phyloP scores from a whole-genome alignment of 192 early-diverging fungal species.

The Backusella morwellensis region DNA sequence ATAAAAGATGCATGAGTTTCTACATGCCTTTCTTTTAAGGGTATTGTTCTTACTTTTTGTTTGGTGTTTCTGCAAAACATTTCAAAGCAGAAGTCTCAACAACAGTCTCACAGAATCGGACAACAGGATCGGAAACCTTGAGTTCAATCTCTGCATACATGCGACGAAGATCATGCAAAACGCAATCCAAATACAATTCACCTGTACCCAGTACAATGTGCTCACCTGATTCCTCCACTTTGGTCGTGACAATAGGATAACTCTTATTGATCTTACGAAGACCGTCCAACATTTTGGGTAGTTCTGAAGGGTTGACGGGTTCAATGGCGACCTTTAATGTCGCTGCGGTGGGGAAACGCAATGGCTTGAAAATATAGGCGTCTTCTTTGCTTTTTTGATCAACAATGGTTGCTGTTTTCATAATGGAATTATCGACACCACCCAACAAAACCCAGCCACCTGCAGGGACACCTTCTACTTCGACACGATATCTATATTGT shows the following conservation, averaged over 20 bases:
- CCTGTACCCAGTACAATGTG: slow-evolving; percentile 94
- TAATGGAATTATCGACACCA: slow-evolving; percentile 91
- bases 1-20: neutral
- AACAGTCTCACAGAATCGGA: slow-evolving; percentile 94
- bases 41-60: slow-evolving; percentile 72
- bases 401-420: slow-evolving; percentile 94
- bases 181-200: slow-evolving; percentile 95
- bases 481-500: slow-evolving; percentile 68
- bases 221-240: slow-evolving; percentile 95
- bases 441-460: slow-evolving; percentile 89
- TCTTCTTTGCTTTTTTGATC: slow-evolving; percentile 64
- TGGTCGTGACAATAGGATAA: slow-evolving; percentile 86
- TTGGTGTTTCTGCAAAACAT: slow-evolving; percentile 98
- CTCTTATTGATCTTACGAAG: slow-evolving; percentile 94
- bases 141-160: slow-evolving; percentile 97
- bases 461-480: slow-evolving; percentile 74
- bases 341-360: slow-evolving; percentile 78
- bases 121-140: slow-evolving; percentile 97
- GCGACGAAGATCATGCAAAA: slow-evolving; percentile 90
- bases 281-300: slow-evolving; percentile 97
- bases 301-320: slow-evolving; percentile 95
- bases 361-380: slow-evolving; percentile 78
- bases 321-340: slow-evolving; percentile 96
- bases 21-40: neutral
- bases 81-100: slow-evolving; percentile 91